Conservation (phyloP, 192 early-diverging fungal genomes). For the Coemansia sp. region DNA sequence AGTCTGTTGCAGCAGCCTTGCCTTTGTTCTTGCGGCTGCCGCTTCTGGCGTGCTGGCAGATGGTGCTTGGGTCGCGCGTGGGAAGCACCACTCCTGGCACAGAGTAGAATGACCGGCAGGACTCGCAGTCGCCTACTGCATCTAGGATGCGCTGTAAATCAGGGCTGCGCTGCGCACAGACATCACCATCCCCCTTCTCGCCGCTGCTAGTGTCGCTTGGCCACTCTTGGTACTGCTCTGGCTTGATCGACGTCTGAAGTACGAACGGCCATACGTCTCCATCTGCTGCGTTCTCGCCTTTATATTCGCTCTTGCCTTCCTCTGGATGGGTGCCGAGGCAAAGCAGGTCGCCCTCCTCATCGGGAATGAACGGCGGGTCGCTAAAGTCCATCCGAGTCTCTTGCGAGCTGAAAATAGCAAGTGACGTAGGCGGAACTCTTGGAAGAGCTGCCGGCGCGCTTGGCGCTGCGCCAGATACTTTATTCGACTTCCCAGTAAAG, state of each 20-base stretch:
- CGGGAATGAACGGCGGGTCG: conserved; percentile 16
- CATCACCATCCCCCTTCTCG: background rate
- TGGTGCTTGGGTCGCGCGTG: conserved; percentile 21
- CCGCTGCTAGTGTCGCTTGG: background rate
- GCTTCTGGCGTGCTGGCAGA: conserved; percentile 29
- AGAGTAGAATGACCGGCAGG: conserved; percentile 38
- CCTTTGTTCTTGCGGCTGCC: conserved; percentile 11
- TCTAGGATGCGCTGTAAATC: conserved; percentile 26
- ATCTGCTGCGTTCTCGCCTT: background rate
- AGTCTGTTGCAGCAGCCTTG: background rate
- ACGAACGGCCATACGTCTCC: conserved; percentile 6
- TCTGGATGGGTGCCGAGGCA: conserved; percentile 30
- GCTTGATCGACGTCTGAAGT: conserved; percentile 11
- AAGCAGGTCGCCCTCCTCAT: conserved; percentile 8
- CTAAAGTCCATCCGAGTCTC: conserved; percentile 45
- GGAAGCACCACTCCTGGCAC: conserved; percentile 44
- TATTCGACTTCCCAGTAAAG: background rate
- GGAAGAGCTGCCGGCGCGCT: background rate
- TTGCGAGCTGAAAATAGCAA: conserved; percentile 26
- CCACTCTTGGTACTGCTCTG: conserved; percentile 2
- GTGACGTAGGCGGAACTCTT: background rate
- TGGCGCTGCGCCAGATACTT: background rate
- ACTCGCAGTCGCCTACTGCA: conserved; percentile 32
- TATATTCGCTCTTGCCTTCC: conserved; percentile 7
- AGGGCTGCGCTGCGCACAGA: conserved; percentile 1